Evolutionary conservation across 441 rosid genomes (phyloP).

Genomic region (Populus hybrid): DNA sequence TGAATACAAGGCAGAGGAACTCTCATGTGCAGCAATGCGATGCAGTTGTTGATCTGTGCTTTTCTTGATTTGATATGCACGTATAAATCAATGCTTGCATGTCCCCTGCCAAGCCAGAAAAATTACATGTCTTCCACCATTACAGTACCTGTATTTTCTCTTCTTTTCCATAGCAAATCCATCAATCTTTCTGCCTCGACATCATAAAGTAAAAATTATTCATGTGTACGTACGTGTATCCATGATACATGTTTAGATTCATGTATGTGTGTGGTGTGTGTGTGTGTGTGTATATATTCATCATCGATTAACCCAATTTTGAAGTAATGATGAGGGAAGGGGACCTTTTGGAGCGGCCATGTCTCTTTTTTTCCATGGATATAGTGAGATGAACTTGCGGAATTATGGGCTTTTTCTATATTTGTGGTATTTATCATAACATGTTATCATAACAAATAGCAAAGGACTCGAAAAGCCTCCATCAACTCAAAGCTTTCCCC

Average conservation of each 20-base stretch:
- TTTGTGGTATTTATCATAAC: conserved; percentile 3
- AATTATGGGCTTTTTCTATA: conserved; percentile 2
- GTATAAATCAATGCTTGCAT: background rate
- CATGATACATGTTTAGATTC: background rate
- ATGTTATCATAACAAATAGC: background rate
- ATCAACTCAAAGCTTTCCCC: background rate
- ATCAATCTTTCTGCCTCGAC: background rate
- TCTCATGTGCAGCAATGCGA: background rate
- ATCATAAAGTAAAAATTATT: background rate
- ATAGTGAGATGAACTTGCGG: background rate
- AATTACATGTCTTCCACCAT: background rate
- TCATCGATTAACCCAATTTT: background rate
- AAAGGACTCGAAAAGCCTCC: conserved; percentile 14
- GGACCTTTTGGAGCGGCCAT: background rate
- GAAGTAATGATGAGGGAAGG: conserved; percentile 4
- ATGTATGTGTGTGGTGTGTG: background rate
- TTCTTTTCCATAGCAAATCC: background rate
- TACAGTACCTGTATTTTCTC: background rate
- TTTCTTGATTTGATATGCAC: background rate
- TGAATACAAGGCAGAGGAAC: background rate
- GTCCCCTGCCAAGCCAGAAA: background rate
- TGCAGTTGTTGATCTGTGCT: background rate
- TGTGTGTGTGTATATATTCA: background rate
- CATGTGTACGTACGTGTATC: background rate
- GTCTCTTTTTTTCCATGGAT: background rate